Evolutionary conservation across 306 rosid species (phyloP).

Genomic region (Cicer yamashitae): DNA sequence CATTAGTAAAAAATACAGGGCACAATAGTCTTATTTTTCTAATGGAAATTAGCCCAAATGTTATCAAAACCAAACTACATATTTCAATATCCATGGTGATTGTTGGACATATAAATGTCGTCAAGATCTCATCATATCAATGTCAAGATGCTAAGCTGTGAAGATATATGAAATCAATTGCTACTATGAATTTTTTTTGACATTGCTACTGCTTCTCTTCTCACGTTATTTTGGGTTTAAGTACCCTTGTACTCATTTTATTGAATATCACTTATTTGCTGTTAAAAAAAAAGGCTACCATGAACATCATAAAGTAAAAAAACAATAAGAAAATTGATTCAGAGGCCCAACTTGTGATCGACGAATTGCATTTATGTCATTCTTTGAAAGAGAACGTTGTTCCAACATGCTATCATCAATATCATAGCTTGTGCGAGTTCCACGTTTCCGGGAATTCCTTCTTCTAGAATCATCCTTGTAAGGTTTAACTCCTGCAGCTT

Average conservation of each 20-base stretch:
- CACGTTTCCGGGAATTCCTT: slow-evolving; percentile 66
- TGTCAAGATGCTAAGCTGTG: slow-evolving; percentile 33
- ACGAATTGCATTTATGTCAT: slow-evolving; percentile 76
- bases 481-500: slow-evolving; percentile 64
- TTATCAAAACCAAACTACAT: slow-evolving; percentile 11
- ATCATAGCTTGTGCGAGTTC: slow-evolving; percentile 60
- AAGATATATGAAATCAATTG: slow-evolving; percentile 28
- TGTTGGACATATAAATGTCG: slow-evolving; percentile 16
- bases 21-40: slow-evolving; percentile 16
- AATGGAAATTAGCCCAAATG: slow-evolving; percentile 22
- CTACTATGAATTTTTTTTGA: background rate
- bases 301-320: slow-evolving; percentile 6
- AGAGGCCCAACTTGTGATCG: slow-evolving; percentile 78
- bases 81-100: slow-evolving; percentile 32
- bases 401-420: slow-evolving; percentile 58
- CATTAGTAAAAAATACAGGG: slow-evolving; percentile 26
- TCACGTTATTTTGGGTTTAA: too few relatives aligned
- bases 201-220: too few relatives aligned
- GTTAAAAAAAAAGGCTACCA: background rate
- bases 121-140: slow-evolving; percentile 24
- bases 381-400: slow-evolving; percentile 80
- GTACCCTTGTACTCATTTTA: too few relatives aligned
- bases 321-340: slow-evolving; percentile 42
- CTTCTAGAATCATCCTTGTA: slow-evolving; percentile 76
- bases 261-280: too few relatives aligned